Evolutionary conservation across 306 rosid species (phyloP), one percentile per base, ranked within the genome.

Genomic region (Quercus aquifolioides): DNA sequence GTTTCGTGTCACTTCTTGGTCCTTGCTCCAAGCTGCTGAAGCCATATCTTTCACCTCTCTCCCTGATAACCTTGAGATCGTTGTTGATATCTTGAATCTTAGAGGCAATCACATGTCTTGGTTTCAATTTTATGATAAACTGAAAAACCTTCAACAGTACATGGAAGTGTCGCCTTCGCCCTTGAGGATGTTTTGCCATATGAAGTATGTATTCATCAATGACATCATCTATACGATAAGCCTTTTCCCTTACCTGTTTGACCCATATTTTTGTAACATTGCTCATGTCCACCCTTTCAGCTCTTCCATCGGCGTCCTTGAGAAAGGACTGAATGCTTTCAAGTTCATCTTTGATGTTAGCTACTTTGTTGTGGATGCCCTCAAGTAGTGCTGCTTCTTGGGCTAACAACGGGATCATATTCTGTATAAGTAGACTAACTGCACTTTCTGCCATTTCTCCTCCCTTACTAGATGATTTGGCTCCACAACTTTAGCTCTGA

Each of bases 161-260:
- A 57, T 3, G 5, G 11, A 57, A 6, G 0, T 2, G 4, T 11
- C 52, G 52, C 21, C 26, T 20, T 57, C 3, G 13, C 28, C 23
- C 11, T 19, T 38, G 18, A 73, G 0, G 57, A 59, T 25, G 8
- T 12, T 30, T n/a, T 26, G 76, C 76, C 17, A 73, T 2, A 31
- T 73, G 52, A 55, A 28, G 65, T 6, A 31, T 6, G 49, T 73
- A 73, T 3, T 73, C 76, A n/a, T 73, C 76, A 3, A 73, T 55
- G 43, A 55, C 76, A 73, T 55, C 64, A 55, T 73, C 76, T 13
- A 55, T 73, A 17, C 18, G 31, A 73, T 73, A 55, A 10, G 65
- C 76, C n/a, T 25, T 62, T 19, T 73, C 76, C 5, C 46, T 28
- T 2, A 73, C 51, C 19, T 55, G 78, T 56, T 74, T 74, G 14